Percentiles rank a stretch among this genome's conserved stretches.
Evolutionary conservation across 2,329 filamentous ascomycete species (phyloP).

Genomic region (Pseudogymnoascus sp.): DNA sequence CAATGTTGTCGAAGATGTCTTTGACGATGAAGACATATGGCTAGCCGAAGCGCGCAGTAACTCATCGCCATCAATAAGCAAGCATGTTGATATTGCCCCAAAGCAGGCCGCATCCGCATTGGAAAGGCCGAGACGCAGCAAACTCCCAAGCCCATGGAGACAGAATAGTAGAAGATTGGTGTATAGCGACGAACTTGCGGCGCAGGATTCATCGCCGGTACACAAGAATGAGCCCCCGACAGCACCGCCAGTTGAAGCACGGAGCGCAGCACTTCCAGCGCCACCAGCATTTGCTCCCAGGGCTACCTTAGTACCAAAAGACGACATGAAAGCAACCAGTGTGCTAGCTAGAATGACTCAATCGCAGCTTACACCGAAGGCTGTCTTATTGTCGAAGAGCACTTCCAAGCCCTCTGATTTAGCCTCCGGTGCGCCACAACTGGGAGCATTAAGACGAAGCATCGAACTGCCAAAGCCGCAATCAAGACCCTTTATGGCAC

Average conservation of each 20-base stretch:
- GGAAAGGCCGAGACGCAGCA: constrained; percentile 24
- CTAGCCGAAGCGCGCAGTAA: constrained; percentile 28
- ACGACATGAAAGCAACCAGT: background rate
- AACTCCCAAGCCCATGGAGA: constrained; percentile 27
- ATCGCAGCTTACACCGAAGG: constrained; percentile 8
- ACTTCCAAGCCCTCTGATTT: constrained; percentile 9
- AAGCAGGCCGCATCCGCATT: constrained; percentile 9
- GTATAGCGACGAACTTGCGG: constrained; percentile 25
- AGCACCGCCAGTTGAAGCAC: background rate
- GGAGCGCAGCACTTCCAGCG: background rate
- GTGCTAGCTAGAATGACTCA: background rate
- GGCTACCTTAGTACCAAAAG: background rate
- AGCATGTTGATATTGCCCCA: constrained; percentile 10
- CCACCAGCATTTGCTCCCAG: background rate
- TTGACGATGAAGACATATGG: constrained; percentile 25
- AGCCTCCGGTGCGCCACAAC: constrained; percentile 17
- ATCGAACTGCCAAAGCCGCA: background rate
- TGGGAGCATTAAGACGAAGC: constrained; percentile 9
- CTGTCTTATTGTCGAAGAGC: constrained; percentile 12
- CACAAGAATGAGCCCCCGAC: constrained; percentile 8
- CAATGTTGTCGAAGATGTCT: constrained; percentile 11
- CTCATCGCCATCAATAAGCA: constrained; percentile 21
- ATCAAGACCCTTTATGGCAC: background rate
- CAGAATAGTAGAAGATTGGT: constrained; percentile 26
- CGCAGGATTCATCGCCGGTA: constrained; percentile 17